These are phyloP conservation scores for Tephrocybe sp. DNA, from an alignment of 768 basidiomycete species.

Conservation along the genomic window DNA sequence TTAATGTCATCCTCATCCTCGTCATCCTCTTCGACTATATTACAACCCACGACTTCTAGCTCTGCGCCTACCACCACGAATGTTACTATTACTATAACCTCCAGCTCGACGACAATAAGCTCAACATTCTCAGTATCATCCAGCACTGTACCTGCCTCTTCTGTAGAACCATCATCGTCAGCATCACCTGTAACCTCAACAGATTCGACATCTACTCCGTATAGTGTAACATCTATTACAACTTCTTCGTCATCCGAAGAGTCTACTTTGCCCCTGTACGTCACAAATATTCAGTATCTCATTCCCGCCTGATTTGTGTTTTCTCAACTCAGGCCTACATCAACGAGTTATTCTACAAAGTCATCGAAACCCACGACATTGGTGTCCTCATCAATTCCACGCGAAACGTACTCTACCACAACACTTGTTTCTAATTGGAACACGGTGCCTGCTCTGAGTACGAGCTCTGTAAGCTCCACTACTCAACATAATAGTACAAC, in stretches of 20 bases:
- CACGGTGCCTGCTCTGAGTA: not conserved
- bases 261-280: slow-evolving; percentile 1
- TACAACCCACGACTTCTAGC: too few relatives aligned
- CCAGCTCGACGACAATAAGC: not conserved
- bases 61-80: too few relatives aligned
- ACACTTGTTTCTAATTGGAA: not conserved
- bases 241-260: not conserved
- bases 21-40: too few relatives aligned
- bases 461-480: slow-evolving; percentile 11
- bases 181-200: not conserved
- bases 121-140: slow-evolving; percentile 1
- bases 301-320: not conserved
- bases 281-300: not conserved
- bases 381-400: too few relatives aligned
- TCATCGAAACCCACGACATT: too few relatives aligned
- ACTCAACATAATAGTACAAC: slow-evolving; percentile 9
- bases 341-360: too few relatives aligned
- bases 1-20: too few relatives aligned
- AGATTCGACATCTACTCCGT: not conserved
- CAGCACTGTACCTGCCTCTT: slow-evolving; percentile 5
- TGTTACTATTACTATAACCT: not conserved
- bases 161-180: slow-evolving; percentile 6
- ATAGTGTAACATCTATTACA: not conserved
- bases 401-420: too few relatives aligned
- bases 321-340: not conserved